phyloP scores from a whole-genome alignment of 2,329 filamentous ascomycete genomes.

The Aurifilum marmelostoma region DNA sequence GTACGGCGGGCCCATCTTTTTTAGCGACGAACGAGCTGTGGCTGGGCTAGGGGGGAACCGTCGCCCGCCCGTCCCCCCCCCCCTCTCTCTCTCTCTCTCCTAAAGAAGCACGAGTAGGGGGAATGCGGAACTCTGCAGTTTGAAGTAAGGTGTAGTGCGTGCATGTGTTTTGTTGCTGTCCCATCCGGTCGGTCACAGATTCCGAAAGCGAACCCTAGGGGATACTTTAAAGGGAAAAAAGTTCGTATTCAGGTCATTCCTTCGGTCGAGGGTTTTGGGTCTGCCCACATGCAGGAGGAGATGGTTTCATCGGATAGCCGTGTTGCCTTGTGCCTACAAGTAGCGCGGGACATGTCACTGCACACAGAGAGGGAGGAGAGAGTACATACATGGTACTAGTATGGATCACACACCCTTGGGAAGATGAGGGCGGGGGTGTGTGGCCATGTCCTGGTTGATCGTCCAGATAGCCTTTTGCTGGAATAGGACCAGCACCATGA shows the following conservation, averaged over 20 bases:
- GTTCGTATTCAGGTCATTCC: conserved; percentile 15
- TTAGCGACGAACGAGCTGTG: neutral
- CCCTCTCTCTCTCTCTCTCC: neutral
- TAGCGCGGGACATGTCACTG: neutral
- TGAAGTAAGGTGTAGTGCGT: neutral
- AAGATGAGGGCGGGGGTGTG: too few species aligned
- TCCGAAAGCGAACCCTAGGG: neutral
- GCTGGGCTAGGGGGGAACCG: neutral
- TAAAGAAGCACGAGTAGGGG: conserved; percentile 1
- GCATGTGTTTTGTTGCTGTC: neutral
- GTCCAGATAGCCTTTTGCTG: neutral
- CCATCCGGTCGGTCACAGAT: neutral
- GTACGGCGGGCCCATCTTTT: neutral
- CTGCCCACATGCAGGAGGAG: conserved; percentile 6
- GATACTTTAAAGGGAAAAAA: neutral
- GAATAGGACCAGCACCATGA: too few species aligned
- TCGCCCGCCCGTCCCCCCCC: too few species aligned
- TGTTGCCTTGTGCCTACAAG: neutral
- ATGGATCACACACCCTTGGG: neutral
- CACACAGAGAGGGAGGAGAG: too few species aligned
- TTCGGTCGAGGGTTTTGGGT: conserved; percentile 1
- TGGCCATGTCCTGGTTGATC: neutral
- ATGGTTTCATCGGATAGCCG: conserved; percentile 4
- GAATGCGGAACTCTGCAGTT: neutral
- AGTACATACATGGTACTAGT: too few species aligned